Base-by-base conservation (phyloP, 768 basidiomycete species). In the Gyrodon lividus region DNA sequence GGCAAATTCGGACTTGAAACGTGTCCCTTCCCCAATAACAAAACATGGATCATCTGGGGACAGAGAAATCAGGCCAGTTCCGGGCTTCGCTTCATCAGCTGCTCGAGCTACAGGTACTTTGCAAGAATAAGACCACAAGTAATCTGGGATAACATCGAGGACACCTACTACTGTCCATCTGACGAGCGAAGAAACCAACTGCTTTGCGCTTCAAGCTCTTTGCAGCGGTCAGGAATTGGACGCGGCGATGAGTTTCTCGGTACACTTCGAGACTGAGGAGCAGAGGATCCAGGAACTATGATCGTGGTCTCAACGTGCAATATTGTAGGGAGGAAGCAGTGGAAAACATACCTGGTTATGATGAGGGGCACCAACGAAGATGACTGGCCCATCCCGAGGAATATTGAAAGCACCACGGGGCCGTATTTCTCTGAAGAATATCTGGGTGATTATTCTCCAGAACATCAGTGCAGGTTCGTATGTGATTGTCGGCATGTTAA, bases 351-450 rank as follows among this genome's bases (percentile, higher is more conserved):
- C 92, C 73, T 94, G 92, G 68, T 97, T 97, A 63, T 86, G 83
- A 69, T 98, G 94, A 37, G 94, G 94, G 9, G 91, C 95, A 38
- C 81, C 92, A 43, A 92, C 92, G 68, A 97, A 94, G 57, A 98
- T 91, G 48, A 96, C 82, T 2, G 96, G 90, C 0, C 93, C 96
- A 51, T 90, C 81, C 51, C 78, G 79, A 22, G 96, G 96, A 52
- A 98, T 91, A 67, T 97, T 91, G 79, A 89, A 98, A 30, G 94
- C 89, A 45, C 96, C 92, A 69, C 96, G 78, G 4, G 94, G 91
- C 52, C 96, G 80, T 61, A 98, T 86, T 73, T 98, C 96, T 59
- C 96, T 78, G 75, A 98, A 98, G 79, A 98, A 98, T 59, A 98
- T 85, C 71, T 89, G 89, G 57, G 89, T 92, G 51, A 96, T 79